Conservation (phyloP, 1,284 basidiomycete genomes). For the Pseudozyma sp. region DNA sequence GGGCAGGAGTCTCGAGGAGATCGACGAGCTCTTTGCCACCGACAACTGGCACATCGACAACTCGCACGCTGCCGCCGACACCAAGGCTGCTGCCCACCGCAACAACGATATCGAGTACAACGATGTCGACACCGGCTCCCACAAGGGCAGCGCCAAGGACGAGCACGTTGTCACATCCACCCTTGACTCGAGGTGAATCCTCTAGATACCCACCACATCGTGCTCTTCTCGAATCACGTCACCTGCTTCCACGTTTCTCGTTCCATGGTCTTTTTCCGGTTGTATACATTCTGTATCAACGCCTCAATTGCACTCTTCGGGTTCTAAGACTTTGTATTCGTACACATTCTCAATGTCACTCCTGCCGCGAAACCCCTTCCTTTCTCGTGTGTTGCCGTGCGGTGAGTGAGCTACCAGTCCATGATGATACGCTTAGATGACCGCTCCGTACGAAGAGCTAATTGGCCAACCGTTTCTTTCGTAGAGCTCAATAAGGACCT, state of each 20-base stretch:
- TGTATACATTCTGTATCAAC: too few relatives aligned
- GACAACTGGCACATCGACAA: constrained; percentile 44
- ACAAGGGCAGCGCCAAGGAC: constrained; percentile 30
- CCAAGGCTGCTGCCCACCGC: constrained; percentile 30
- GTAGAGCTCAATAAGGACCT: background rate
- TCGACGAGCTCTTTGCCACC: constrained; percentile 63
- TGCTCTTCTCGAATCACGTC: background rate
- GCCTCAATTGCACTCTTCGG: too few relatives aligned
- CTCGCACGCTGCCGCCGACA: constrained; percentile 26
- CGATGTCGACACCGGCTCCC: constrained; percentile 22
- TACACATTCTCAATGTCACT: background rate
- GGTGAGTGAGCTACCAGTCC: background rate
- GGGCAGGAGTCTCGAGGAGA: constrained; percentile 63
- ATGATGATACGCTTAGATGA: background rate
- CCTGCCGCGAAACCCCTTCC: background rate
- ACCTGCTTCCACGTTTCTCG: background rate
- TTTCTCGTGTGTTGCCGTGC: too few relatives aligned
- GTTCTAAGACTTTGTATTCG: background rate
- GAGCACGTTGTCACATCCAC: constrained; percentile 24
- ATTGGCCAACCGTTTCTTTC: background rate
- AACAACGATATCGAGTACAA: constrained; percentile 34
- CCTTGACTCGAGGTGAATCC: constrained; percentile 10
- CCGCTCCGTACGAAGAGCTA: constrained; percentile 5
- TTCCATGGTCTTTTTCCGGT: background rate
- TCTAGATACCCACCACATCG: background rate